Percentiles rank a stretch among this genome's conserved stretches.
These are phyloP conservation scores for Talaromyces trachyspermus DNA, from an alignment of 495 filamentous ascomycete genomes.

Conservation along the genomic window DNA sequence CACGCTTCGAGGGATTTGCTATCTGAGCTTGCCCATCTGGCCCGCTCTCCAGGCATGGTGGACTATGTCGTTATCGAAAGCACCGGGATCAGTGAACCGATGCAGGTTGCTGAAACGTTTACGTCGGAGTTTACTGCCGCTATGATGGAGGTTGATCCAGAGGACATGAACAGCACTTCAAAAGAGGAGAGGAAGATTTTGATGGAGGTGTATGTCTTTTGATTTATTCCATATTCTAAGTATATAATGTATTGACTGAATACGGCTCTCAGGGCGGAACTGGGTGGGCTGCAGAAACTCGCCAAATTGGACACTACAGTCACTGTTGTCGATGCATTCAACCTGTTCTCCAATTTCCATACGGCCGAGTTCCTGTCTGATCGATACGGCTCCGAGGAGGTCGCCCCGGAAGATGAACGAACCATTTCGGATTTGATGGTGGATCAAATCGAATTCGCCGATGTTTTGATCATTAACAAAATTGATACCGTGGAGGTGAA, in stretches of 20 bases:
- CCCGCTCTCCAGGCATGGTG: constrained; percentile 35
- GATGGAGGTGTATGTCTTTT: constrained; percentile 29
- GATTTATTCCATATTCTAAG: background rate
- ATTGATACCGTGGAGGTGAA: constrained; percentile 33
- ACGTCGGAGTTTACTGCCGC: constrained; percentile 40
- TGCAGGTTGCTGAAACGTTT: constrained; percentile 58
- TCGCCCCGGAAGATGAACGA: constrained; percentile 48
- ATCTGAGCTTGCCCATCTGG: constrained; percentile 43
- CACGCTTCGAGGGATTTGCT: constrained; percentile 52
- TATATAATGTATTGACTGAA: constrained; percentile 10
- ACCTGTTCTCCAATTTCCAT: constrained; percentile 48
- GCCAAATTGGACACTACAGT: constrained; percentile 52
- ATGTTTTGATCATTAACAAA: constrained; percentile 54
- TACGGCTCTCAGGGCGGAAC: constrained; percentile 24
- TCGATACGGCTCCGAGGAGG: constrained; percentile 33
- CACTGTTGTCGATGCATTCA: constrained; percentile 53
- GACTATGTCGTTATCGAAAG: constrained; percentile 56
- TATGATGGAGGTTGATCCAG: constrained; percentile 30
- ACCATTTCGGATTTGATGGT: constrained; percentile 55
- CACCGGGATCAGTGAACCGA: constrained; percentile 54
- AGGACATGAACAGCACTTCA: constrained; percentile 19
- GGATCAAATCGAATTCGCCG: constrained; percentile 56
- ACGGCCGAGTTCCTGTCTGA: constrained; percentile 50
- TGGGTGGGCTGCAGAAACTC: constrained; percentile 45
- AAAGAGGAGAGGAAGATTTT: constrained; percentile 30